These are phyloP conservation scores for Cicer cuneatum DNA, from an alignment of 306 rosid genomes.

Conservation along the genomic window DNA sequence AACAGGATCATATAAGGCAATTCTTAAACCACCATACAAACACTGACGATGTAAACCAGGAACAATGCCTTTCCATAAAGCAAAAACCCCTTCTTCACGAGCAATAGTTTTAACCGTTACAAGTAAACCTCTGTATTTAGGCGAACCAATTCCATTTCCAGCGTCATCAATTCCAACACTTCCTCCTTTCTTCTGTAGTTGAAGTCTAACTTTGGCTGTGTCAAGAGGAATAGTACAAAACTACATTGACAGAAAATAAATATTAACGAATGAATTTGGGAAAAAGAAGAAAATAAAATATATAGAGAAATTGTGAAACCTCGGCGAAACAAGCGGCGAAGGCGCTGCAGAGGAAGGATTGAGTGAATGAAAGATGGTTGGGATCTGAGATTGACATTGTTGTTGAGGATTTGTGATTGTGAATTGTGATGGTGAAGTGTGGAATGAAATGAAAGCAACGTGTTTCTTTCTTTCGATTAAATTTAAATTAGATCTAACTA, in stretches of 20 bases:
- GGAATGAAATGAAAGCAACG: no score
- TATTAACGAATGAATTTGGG: neutral
- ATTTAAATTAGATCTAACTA: neutral
- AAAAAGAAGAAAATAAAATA: neutral
- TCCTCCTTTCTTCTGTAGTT: conserved; percentile 76
- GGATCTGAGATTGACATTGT: conserved; percentile 75
- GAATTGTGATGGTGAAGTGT: no score
- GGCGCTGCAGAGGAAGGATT: conserved; percentile 84
- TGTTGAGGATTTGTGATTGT: neutral
- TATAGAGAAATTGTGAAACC: conserved; percentile 49
- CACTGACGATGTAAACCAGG: conserved; percentile 98
- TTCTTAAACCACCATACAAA: conserved; percentile 94
- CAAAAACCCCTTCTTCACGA: conserved; percentile 86
- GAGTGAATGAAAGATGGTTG: conserved; percentile 72
- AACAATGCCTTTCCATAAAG: conserved; percentile 92
- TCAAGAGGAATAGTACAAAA: conserved; percentile 94
- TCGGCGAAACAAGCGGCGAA: conserved; percentile 96
- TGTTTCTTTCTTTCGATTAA: neutral
- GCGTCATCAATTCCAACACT: conserved; percentile 47
- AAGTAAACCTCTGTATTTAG: conserved; percentile 78
- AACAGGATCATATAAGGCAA: conserved; percentile 96
- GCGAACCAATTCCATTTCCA: conserved; percentile 40
- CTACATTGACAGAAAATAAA: conserved; percentile 53
- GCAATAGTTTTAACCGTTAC: conserved; percentile 82
- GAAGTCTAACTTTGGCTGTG: conserved; percentile 97